Conservation (phyloP, 108 stramenopile species). For the Skeletonema potamos region DNA sequence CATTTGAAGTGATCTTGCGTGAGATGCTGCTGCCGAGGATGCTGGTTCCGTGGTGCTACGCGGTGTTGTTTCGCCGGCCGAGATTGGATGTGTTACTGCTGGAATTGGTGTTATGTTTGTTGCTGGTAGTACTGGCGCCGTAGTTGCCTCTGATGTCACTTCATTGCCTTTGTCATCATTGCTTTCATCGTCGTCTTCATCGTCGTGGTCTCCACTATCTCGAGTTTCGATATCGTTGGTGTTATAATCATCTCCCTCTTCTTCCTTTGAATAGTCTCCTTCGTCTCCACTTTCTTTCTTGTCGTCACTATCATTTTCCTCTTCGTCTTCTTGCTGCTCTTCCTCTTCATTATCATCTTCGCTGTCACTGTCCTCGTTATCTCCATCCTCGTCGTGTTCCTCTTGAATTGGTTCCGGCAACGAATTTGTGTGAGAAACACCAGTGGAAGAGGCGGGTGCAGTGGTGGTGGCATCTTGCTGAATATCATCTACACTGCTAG, state of each 20-base stretch:
- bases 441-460: background rate
- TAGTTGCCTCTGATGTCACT: background rate
- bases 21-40: background rate
- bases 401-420: constrained; percentile 41
- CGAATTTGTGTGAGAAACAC: background rate
- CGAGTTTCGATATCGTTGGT: background rate
- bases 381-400: constrained; percentile 48
- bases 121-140: background rate
- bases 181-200: background rate
- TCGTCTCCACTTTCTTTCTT: background rate
- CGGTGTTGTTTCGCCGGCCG: constrained; percentile 4
- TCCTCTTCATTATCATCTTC: constrained; percentile 5
- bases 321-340: background rate
- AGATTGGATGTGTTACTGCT: background rate
- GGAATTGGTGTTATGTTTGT: background rate
- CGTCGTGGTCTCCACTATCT: background rate
- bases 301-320: background rate
- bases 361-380: constrained; percentile 49
- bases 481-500: background rate
- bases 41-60: background rate
- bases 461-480: constrained; percentile 4
- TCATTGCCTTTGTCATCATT: background rate
- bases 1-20: constrained; percentile 62
- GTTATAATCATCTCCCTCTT: background rate
- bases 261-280: background rate